Conservation (phyloP, 257 asterid species). For the Solanum megistacrolobum region DNA sequence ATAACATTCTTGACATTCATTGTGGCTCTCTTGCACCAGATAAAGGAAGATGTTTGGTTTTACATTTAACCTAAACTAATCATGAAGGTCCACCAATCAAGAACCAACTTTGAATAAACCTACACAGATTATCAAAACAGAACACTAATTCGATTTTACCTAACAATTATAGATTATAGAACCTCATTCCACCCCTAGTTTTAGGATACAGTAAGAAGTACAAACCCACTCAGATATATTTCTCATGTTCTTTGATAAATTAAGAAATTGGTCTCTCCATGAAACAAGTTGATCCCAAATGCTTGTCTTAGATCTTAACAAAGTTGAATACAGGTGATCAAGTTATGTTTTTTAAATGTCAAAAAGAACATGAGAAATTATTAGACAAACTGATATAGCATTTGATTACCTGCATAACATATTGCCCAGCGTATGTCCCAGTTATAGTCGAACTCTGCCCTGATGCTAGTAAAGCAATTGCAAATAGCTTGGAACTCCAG, state of each 20-base stretch:
- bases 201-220: neutral
- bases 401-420: conserved; percentile 79
- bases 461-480: conserved; percentile 90
- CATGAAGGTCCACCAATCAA: neutral
- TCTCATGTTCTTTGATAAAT: neutral
- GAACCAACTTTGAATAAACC: neutral
- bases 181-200: neutral
- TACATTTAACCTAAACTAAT: neutral
- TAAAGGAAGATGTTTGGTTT: neutral
- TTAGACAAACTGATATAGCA: neutral
- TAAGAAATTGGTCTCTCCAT: neutral
- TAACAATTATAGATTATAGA: neutral
- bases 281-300: neutral
- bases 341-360: neutral
- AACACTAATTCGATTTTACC: neutral
- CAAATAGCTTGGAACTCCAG: conserved; percentile 97
- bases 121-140: neutral
- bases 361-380: neutral
- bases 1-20: neutral
- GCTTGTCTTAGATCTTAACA: neutral
- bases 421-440: conserved; percentile 97
- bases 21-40: neutral
- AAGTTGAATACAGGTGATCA: neutral
- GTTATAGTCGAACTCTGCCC: conserved; percentile 98
- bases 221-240: neutral